Evolutionary conservation across 192 early-diverging fungal species (phyloP).

Genomic region (Entomortierella lignicola): DNA sequence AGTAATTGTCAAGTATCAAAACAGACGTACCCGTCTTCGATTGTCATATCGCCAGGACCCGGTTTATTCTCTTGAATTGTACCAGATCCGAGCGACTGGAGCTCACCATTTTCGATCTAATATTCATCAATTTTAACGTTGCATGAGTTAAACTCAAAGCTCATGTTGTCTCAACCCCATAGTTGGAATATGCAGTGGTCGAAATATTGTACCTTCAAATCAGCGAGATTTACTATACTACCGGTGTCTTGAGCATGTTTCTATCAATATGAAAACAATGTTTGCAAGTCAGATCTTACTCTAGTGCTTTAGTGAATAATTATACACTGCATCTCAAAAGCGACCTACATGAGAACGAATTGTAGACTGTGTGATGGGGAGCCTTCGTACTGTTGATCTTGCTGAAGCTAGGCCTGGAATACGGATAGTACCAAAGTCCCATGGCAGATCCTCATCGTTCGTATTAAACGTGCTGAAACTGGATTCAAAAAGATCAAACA

Average conservation of each 20-base stretch:
- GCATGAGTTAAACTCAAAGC: too few relatives aligned
- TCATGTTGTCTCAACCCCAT: too few relatives aligned
- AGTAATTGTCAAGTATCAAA: not conserved
- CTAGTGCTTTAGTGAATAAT: too few relatives aligned
- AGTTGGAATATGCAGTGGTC: too few relatives aligned
- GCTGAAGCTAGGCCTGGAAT: slow-evolving; percentile 28
- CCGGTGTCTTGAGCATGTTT: slow-evolving; percentile 22
- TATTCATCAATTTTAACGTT: too few relatives aligned
- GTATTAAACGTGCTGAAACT: slow-evolving; percentile 53
- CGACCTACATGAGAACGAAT: slow-evolving; percentile 21
- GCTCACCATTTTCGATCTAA: not conserved
- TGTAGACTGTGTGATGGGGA: slow-evolving; percentile 15
- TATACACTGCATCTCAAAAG: too few relatives aligned
- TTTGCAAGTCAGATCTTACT: too few relatives aligned
- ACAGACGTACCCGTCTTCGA: slow-evolving; percentile 40
- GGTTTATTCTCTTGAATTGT: slow-evolving; percentile 2
- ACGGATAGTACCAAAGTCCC: slow-evolving; percentile 51
- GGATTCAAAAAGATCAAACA: not conserved
- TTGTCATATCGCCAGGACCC: slow-evolving; percentile 15
- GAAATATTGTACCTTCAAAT: slow-evolving; percentile 30
- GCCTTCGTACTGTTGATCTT: slow-evolving; percentile 27
- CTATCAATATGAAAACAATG: slow-evolving; percentile 5
- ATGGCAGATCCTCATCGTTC: slow-evolving; percentile 48
- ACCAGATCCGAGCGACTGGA: not conserved
- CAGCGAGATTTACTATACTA: slow-evolving; percentile 34